Percentiles rank a stretch among this genome's conserved stretches.
Evolutionary conservation across 257 asterid species (phyloP).

Genomic region (Euphrasia confusa): DNA sequence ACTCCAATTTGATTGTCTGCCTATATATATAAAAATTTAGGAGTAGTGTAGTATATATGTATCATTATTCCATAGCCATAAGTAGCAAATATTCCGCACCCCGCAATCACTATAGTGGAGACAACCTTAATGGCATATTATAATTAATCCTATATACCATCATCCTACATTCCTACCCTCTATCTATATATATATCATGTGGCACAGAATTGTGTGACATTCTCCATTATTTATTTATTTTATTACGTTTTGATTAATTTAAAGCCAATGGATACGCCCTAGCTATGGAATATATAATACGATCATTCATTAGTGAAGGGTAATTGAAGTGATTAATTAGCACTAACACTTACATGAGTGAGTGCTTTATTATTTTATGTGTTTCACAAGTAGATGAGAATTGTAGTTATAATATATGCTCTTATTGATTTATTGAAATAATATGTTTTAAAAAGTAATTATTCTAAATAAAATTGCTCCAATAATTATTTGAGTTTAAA

Average conservation of each 20-base stretch:
- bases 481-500: no score
- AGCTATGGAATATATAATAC: neutral
- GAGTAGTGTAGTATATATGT: neutral
- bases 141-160: constrained; percentile 4
- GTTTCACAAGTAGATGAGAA: no score
- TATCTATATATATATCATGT: constrained; percentile 6
- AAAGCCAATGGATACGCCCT: constrained; percentile 11
- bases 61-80: neutral
- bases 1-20: neutral
- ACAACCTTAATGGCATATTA: constrained; percentile 22
- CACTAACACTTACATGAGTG: neutral
- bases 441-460: no score
- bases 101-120: constrained; percentile 14
- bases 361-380: no score
- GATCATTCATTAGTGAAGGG: constrained; percentile 17
- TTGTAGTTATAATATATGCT: no score
- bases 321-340: constrained; percentile 11
- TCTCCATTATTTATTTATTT: neutral
- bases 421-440: no score
- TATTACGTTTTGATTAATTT: neutral
- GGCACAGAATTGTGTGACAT: constrained; percentile 22
- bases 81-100: neutral
- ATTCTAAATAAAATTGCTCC: no score
- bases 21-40: neutral
- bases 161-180: neutral